These are phyloP conservation scores for Penicillium italicum DNA, from an alignment of 2,329 filamentous ascomycete species.

Conservation along the genomic window DNA sequence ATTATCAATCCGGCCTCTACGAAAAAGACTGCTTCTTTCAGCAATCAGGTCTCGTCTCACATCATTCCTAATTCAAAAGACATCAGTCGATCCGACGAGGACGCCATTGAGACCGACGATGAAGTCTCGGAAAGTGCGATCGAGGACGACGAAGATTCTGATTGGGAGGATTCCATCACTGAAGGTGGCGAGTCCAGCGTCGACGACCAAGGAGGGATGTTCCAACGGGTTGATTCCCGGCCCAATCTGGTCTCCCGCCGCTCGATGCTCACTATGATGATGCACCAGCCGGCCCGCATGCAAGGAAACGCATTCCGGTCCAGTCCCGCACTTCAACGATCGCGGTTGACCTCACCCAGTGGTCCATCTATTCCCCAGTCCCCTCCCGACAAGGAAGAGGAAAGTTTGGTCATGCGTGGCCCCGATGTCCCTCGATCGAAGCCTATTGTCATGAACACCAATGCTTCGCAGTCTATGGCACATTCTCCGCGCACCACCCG, in stretches of 20 bases:
- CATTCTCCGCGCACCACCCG: constrained; percentile 88
- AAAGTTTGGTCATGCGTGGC: constrained; percentile 61
- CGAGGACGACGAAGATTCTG: constrained; percentile 63
- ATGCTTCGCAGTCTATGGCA: constrained; percentile 67
- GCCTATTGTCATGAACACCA: constrained; percentile 72
- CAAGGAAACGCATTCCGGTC: constrained; percentile 54
- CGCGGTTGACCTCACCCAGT: constrained; percentile 65
- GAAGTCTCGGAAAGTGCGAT: constrained; percentile 81
- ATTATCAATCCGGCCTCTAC: constrained; percentile 32
- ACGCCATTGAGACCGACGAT: constrained; percentile 59
- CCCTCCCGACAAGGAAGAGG: constrained; percentile 55
- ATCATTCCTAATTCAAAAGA: constrained; percentile 61
- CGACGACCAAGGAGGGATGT: constrained; percentile 68
- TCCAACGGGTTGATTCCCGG: constrained; percentile 87
- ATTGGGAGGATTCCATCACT: constrained; percentile 65
- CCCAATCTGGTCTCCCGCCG: constrained; percentile 78
- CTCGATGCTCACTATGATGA: constrained; percentile 84
- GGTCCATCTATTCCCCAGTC: constrained; percentile 63
- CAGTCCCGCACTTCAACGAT: constrained; percentile 43
- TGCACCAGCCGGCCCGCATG: constrained; percentile 78
- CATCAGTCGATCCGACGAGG: constrained; percentile 50
- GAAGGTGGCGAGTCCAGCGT: constrained; percentile 80
- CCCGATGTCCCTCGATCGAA: constrained; percentile 68
- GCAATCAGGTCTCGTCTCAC: constrained; percentile 67
- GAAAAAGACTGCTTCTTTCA: constrained; percentile 81